These are phyloP conservation scores for Spathaspora arborariae DNA, from an alignment of 805 yeast genomes.

Conservation along the genomic window DNA sequence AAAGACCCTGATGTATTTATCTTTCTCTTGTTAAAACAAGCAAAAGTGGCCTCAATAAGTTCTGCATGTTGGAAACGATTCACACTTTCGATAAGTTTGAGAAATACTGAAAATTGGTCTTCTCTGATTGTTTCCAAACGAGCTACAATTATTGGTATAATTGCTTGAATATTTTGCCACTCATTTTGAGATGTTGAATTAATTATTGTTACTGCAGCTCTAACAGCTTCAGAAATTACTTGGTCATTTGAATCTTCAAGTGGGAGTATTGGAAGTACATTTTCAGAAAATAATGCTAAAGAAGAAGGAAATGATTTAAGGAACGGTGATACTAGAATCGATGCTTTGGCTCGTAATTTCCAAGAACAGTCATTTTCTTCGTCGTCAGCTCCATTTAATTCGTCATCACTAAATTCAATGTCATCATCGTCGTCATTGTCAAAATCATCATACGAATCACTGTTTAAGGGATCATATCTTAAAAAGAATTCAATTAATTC, in stretches of 20 bases:
- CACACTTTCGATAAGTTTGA: constrained; percentile 26
- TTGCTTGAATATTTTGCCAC: not conserved
- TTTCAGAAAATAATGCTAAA: constrained; percentile 8
- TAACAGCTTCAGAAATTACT: constrained; percentile 49
- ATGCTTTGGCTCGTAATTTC: constrained; percentile 56
- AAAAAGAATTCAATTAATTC: constrained; percentile 20
- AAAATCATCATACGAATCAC: constrained; percentile 28
- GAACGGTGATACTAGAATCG: constrained; percentile 32
- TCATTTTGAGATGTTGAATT: constrained; percentile 5
- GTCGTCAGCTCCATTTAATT: constrained; percentile 37
- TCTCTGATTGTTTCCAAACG: constrained; percentile 4
- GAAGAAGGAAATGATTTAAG: constrained; percentile 32
- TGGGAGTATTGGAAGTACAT: constrained; percentile 11
- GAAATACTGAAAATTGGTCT: constrained; percentile 19
- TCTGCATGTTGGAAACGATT: constrained; percentile 13
- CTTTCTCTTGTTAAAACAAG: constrained; percentile 14
- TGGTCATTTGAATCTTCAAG: constrained; percentile 43
- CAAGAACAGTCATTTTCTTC: constrained; percentile 46
- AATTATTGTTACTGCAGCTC: constrained; percentile 19
- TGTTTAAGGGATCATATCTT: constrained; percentile 27
- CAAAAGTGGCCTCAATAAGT: constrained; percentile 16
- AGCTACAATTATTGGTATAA: constrained; percentile 3
- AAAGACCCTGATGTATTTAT: constrained; percentile 20
- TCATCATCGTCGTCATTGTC: constrained; percentile 36
- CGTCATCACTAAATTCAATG: constrained; percentile 39